Evolutionary conservation across 352 stramenopile genomes (phyloP).

Genomic region (Thraustotheca clavata): DNA sequence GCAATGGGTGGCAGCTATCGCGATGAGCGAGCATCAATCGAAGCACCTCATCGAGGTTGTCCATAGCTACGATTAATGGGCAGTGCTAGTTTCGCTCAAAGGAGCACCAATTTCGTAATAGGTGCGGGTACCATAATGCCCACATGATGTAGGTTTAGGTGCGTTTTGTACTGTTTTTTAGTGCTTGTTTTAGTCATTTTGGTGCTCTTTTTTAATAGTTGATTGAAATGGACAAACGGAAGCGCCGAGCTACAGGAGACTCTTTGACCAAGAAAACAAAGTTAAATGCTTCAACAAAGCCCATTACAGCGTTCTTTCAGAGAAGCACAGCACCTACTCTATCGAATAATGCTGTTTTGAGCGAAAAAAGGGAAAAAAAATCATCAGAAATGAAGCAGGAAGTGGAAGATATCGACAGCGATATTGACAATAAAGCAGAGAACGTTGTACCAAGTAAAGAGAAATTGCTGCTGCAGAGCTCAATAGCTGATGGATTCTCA

Average conservation of each 20-base stretch:
- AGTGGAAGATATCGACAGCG: constrained; percentile 17
- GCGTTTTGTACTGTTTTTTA: too few species aligned
- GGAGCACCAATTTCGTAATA: too few species aligned
- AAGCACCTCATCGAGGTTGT: constrained; percentile 18
- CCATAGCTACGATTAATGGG: too few species aligned
- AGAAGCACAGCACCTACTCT: not conserved
- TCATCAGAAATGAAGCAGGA: not conserved
- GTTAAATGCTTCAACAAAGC: not conserved
- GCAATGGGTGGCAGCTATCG: constrained; percentile 5
- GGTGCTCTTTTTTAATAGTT: too few species aligned
- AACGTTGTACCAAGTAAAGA: not conserved
- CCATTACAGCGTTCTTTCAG: constrained; percentile 20
- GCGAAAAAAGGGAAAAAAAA: too few species aligned
- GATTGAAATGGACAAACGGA: constrained; percentile 19
- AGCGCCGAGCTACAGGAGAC: not conserved
- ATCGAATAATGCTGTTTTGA: not conserved
- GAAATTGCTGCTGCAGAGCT: constrained; percentile 8
- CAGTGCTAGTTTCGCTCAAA: too few species aligned
- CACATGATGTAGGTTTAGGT: too few species aligned
- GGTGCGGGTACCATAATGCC: too few species aligned
- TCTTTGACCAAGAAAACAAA: not conserved
- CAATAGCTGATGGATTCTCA: not conserved
- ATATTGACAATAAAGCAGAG: not conserved
- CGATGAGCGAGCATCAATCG: constrained; percentile 18
- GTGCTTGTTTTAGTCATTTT: too few species aligned